These are phyloP conservation scores for Cutaneotrichosporon sp. DNA, from an alignment of 1,284 basidiomycete species.

Conservation along the genomic window DNA sequence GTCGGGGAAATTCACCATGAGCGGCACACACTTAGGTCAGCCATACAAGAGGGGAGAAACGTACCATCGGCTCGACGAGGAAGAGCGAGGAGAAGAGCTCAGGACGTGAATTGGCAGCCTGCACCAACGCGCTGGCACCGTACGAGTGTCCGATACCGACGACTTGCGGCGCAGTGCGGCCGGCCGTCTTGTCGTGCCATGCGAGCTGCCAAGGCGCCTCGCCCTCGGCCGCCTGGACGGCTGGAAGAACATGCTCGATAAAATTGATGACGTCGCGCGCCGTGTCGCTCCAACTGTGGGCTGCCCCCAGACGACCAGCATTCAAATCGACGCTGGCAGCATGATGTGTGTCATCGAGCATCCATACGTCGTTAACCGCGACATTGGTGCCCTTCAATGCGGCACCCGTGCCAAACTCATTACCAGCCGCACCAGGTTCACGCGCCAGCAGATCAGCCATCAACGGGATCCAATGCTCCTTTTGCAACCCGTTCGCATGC, in stretches of 20 bases:
- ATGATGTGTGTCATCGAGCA: conserved; percentile 72
- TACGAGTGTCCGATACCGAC: conserved; percentile 77
- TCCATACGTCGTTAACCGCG: conserved; percentile 71
- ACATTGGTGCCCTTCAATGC: conserved; percentile 11
- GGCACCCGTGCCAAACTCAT: conserved; percentile 10
- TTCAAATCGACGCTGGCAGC: conserved; percentile 73
- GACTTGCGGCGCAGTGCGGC: conserved; percentile 19
- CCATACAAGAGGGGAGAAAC: not conserved
- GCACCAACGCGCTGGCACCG: conserved; percentile 65
- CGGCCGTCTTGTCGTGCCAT: conserved; percentile 54
- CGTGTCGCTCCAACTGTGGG: conserved; percentile 47
- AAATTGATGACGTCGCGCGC: conserved; percentile 50
- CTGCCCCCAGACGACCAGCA: conserved; percentile 55
- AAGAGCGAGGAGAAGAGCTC: conserved; percentile 69
- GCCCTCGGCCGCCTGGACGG: not conserved
- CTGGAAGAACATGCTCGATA: conserved; percentile 55
- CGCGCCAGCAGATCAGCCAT: conserved; percentile 55
- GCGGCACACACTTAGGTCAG: conserved; percentile 29
- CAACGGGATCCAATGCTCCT: conserved; percentile 69
- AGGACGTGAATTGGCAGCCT: conserved; percentile 65
- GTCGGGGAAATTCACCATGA: conserved; percentile 16
- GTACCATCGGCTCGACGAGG: conserved; percentile 68
- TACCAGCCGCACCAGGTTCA: not conserved
- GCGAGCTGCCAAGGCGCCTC: conserved; percentile 37
- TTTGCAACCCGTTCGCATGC: conserved; percentile 79